These are phyloP conservation scores for Saccharomyces hybrid DNA, from an alignment of 1,139 yeast genomes.

Conservation along the genomic window DNA sequence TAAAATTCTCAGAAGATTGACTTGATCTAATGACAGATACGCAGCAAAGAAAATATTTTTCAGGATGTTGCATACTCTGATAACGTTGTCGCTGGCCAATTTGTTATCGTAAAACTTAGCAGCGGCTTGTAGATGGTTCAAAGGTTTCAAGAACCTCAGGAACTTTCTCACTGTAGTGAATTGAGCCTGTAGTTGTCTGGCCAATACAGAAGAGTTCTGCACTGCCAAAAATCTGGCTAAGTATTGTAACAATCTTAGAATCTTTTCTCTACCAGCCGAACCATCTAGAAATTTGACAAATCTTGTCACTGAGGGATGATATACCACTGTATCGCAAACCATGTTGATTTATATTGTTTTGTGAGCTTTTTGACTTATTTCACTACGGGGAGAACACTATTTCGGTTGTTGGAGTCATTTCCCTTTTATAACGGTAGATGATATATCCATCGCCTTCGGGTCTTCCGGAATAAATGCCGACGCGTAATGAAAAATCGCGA, in stretches of 20 bases:
- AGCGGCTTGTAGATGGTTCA: slow-evolving; percentile 66
- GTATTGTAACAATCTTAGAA: slow-evolving; percentile 57
- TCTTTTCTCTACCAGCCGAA: slow-evolving; percentile 69
- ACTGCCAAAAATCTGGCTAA: slow-evolving; percentile 63
- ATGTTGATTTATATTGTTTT: background rate
- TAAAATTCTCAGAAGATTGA: slow-evolving; percentile 56
- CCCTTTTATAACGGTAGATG: background rate
- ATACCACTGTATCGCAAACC: slow-evolving; percentile 7
- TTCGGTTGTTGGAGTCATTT: background rate
- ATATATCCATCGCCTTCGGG: background rate
- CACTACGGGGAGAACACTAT: background rate
- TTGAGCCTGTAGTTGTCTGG: slow-evolving; percentile 52
- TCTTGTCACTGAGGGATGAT: slow-evolving; percentile 64
- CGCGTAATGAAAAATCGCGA: background rate
- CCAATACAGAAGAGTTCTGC: slow-evolving; percentile 50
- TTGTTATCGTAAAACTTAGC: slow-evolving; percentile 64
- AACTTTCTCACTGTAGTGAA: slow-evolving; percentile 62
- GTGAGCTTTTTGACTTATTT: background rate
- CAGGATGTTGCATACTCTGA: slow-evolving; percentile 43
- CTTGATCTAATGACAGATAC: slow-evolving; percentile 66
- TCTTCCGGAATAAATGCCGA: background rate
- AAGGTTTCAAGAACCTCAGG: slow-evolving; percentile 77
- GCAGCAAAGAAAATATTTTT: slow-evolving; percentile 70
- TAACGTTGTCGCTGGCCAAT: slow-evolving; percentile 55
- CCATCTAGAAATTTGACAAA: slow-evolving; percentile 58